Base-by-base conservation (phyloP, 2,329 filamentous ascomycete species). In the Lasiodiplodia gonubiensis region DNA sequence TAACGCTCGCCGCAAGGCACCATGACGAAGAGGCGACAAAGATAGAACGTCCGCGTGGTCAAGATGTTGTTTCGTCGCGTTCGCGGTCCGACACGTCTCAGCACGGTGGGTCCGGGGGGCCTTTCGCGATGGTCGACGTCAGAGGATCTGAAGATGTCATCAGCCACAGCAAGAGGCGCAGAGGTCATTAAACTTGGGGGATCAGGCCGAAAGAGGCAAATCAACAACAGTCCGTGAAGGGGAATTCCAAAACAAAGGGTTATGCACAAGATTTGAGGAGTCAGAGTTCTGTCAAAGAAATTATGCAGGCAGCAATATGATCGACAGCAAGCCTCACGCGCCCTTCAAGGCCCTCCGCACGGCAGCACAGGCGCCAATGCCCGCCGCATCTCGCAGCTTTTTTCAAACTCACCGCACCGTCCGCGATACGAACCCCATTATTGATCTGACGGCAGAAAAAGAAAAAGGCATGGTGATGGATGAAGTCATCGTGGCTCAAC, bases 401-500 rank as follows among this genome's bases (percentile, higher is more conserved):
- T 35, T 5, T 48, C 57, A 49, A 60, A 33, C 57, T 61, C 57
- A 49, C 59, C 59, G 59, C 59, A 63, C 42, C 42, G 27, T 48
- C 59, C 16, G 21, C 35, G 14, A 59, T 39, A 52, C 49, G 49
- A 21, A 39, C 23, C 23, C 23, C 57, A 33, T 49, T 42, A 61
- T 57, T 21, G 54, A 57, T 60, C 55, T 46, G 37, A 48, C 53
- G 53, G 53, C 53, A 37, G 25, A 27, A 21, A 46, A 46, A 14
- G 5, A 46, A 46, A 42, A 42, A 21, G n/a, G 21, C 10, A 25
- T 10, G 51, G n/a, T 30, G n/a, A n/a, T 23, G n/a, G 3, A 63
- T 63, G 59, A 63, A 63, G 59, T 63, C 59, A 63, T 63, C 33
- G 30, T n/a, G 25, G 27, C 53, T 35, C n/a, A 27, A 33, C 23